Evolutionary conservation across 2,329 filamentous ascomycete species (phyloP).

Genomic region (Cordyceps farinosa): DNA sequence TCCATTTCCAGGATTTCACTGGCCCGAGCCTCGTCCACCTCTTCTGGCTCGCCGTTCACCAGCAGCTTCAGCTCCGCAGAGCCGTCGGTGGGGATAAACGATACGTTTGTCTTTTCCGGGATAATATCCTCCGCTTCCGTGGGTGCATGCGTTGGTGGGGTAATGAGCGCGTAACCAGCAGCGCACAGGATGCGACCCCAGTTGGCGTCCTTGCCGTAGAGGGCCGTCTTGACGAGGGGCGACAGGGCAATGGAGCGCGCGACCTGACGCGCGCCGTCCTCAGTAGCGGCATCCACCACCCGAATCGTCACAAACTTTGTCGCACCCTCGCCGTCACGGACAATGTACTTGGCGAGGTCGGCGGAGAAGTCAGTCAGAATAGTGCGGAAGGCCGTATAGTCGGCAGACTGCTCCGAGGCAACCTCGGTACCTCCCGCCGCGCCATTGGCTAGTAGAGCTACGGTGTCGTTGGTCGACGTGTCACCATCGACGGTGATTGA

Average conservation of each 20-base stretch:
- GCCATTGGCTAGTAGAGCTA: slow-evolving; percentile 92
- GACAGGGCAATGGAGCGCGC: slow-evolving; percentile 87
- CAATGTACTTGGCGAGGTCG: slow-evolving; percentile 85
- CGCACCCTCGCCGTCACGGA: slow-evolving; percentile 93
- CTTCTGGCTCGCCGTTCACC: slow-evolving; percentile 75
- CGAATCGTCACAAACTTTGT: slow-evolving; percentile 97
- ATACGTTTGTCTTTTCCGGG: slow-evolving; percentile 70
- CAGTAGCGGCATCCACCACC: slow-evolving; percentile 68
- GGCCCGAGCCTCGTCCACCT: slow-evolving; percentile 71
- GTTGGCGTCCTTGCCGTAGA: slow-evolving; percentile 97
- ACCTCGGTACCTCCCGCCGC: slow-evolving; percentile 73
- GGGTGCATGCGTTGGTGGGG: slow-evolving; percentile 52
- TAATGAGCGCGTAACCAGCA: slow-evolving; percentile 73
- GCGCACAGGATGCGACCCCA: slow-evolving; percentile 97
- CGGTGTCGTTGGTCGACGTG: slow-evolving; percentile 95
- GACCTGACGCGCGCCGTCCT: slow-evolving; percentile 70
- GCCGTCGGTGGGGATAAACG: slow-evolving; percentile 75
- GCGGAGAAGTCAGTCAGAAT: slow-evolving; percentile 75
- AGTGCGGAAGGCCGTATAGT: slow-evolving; percentile 67
- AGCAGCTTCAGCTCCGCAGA: slow-evolving; percentile 71
- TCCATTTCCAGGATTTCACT: slow-evolving; percentile 74
- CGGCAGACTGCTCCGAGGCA: slow-evolving; percentile 48
- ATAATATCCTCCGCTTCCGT: slow-evolving; percentile 62
- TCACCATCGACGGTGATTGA: slow-evolving; percentile 96
- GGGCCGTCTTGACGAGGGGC: slow-evolving; percentile 91